Percentiles rank a stretch among this genome's conserved stretches.
phyloP scores from a whole-genome alignment of 208 protist genomes.

The Wallacemonas collosoma region DNA sequence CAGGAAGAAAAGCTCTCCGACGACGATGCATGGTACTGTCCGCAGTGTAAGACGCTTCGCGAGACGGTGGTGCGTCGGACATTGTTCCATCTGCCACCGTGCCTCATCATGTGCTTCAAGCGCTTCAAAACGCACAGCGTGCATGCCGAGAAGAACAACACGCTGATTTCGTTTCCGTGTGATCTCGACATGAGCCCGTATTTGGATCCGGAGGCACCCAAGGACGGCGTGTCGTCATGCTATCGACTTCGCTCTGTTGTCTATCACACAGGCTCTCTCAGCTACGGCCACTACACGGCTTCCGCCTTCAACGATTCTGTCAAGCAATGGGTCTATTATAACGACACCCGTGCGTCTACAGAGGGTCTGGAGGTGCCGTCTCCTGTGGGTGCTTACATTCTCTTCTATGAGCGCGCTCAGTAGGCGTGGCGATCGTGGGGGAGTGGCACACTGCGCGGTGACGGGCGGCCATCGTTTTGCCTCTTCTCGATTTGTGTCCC shows the following conservation, averaged over 20 bases:
- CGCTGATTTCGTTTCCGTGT: constrained; percentile 54
- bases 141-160: constrained; percentile 71
- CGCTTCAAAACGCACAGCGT: constrained; percentile 67
- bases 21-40: constrained; percentile 75
- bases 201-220: constrained; percentile 49
- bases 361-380: constrained; percentile 24
- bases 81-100: constrained; percentile 72
- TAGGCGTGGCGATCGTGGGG: background rate
- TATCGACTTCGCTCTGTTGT: constrained; percentile 78
- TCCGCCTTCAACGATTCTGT: constrained; percentile 48
- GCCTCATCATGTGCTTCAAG: constrained; percentile 78
- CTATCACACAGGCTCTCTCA: constrained; percentile 76
- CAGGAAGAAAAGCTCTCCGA: constrained; percentile 58
- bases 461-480: background rate
- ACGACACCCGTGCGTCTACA: constrained; percentile 55
- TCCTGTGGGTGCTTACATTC: constrained; percentile 62
- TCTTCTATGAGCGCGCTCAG: constrained; percentile 59
- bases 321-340: constrained; percentile 74
- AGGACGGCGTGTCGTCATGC: constrained; percentile 26
- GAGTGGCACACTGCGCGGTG: too few species aligned
- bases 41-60: constrained; percentile 61
- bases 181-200: constrained; percentile 60
- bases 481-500: background rate
- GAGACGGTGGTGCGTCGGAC: constrained; percentile 54
- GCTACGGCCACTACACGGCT: constrained; percentile 86